These are phyloP conservation scores for Isatis lusitanica DNA, from an alignment of 441 rosid genomes.

Conservation along the genomic window DNA sequence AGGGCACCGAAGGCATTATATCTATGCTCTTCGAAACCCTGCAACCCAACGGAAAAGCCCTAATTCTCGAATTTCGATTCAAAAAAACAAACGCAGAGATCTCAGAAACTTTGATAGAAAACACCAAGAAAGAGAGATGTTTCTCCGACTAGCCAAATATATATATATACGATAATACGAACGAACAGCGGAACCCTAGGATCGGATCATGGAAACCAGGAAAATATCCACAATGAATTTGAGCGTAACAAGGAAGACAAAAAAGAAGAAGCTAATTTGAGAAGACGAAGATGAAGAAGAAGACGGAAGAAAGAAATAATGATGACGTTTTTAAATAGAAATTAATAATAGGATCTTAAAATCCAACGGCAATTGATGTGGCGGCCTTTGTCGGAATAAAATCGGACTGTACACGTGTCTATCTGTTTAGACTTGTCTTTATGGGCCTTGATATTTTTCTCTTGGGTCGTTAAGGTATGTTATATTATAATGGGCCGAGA, in stretches of 20 bases:
- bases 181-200: neutral
- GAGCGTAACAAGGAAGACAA: conserved; percentile 22
- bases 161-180: neutral
- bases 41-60: conserved; percentile 29
- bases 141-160: neutral
- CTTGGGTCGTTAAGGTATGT: neutral
- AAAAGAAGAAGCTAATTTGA: conserved; percentile 10
- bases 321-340: neutral
- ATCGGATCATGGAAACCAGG: conserved; percentile 17
- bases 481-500: conserved; percentile 1
- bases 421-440: conserved; percentile 4
- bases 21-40: conserved; percentile 81
- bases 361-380: conserved; percentile 29
- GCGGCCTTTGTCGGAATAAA: neutral
- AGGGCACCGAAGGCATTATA: conserved; percentile 77
- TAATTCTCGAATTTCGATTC: conserved; percentile 29
- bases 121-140: neutral
- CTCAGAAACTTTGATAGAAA: conserved; percentile 5
- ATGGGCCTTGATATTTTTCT: conserved; percentile 8
- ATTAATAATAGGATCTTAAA: conserved; percentile 2
- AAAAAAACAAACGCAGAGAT: conserved; percentile 2
- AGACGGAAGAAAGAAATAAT: neutral
- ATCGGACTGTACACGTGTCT: conserved; percentile 36
- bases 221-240: conserved; percentile 7
- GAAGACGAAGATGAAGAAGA: neutral